Base-by-base conservation (phyloP, 768 basidiomycete species). In the Nidularia sp. region DNA sequence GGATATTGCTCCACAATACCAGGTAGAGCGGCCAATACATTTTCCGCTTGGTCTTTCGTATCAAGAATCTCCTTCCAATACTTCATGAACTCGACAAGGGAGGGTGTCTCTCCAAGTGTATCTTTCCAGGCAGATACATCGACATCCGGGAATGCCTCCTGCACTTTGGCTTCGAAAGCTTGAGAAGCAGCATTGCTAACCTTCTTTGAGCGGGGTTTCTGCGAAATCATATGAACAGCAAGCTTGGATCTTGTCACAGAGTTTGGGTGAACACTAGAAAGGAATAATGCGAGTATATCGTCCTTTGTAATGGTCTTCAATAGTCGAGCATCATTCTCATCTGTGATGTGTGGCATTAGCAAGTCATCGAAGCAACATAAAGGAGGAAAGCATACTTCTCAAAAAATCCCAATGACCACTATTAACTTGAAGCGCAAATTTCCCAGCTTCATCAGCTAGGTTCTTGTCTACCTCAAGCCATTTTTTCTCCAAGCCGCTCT, bases 381-480 rank as follows among this genome's bases (percentile, higher is more conserved):
- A 31, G 33, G 43, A 9, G 9, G 39, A 25, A 12, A 8, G 79
- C 87, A 67, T 65, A 93, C 95, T 80, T 64, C 88, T 79, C 53
- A 81, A 69, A 74, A 98, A 99, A 70, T 98, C 94, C 56, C 85
- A 81, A 58, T 88, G 91, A 3, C 93, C 89, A 22, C 78, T 83
- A 55, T 82, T 81, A 55, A 98, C 83, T 47, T 90, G 82, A 13
- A 62, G 58, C 74, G 87, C 85, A 62, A 85, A 91, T 55, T 76
- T 73, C n/a, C 71, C 68, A 2, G 76, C 71, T 70, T 99, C 97
- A 62, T 96, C 90, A 6, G 73, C 72, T 47, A 98, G 67, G 65
- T 97, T 98, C 78, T 98, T 98, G 60, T 85, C 76, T 34, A 82
- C 86, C 64, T 98, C 94, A 53, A 83, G 70, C 85, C 90, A 90